These are phyloP conservation scores for Malus hybrid DNA, from an alignment of 331 rosid genomes.

Conservation along the genomic window DNA sequence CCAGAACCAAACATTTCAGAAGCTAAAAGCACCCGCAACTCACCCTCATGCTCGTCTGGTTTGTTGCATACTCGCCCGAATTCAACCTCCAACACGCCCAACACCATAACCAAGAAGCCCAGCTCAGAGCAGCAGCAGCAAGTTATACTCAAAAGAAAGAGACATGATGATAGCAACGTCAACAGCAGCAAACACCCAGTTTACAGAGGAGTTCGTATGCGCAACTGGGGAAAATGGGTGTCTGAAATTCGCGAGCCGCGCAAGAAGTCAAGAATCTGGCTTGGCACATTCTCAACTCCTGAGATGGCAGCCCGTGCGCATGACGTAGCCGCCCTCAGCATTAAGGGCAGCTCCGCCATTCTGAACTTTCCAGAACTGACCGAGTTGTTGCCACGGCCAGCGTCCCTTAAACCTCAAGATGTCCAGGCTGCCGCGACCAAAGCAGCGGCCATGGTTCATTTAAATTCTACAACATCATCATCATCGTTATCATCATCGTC, in stretches of 20 bases:
- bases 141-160: slow-evolving; percentile 12
- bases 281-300: slow-evolving; percentile 60
- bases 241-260: slow-evolving; percentile 84
- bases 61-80: not conserved
- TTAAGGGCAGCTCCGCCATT: slow-evolving; percentile 60
- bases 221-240: slow-evolving; percentile 92
- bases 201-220: slow-evolving; percentile 67
- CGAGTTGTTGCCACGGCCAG: slow-evolving; percentile 44
- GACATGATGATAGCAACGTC: not conserved
- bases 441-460: slow-evolving; percentile 64
- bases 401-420: slow-evolving; percentile 50
- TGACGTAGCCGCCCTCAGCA: slow-evolving; percentile 62
- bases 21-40: slow-evolving; percentile 16
- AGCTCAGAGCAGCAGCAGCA: slow-evolving; percentile 9
- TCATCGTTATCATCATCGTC: not conserved
- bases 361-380: slow-evolving; percentile 59
- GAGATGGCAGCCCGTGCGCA: slow-evolving; percentile 88
- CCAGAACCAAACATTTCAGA: slow-evolving; percentile 21
- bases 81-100: not conserved
- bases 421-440: slow-evolving; percentile 58
- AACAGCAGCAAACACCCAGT: slow-evolving; percentile 28
- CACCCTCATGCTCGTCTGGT: not conserved
- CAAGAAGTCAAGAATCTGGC: slow-evolving; percentile 85
- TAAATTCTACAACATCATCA: slow-evolving; percentile 4
- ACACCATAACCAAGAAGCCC: slow-evolving; percentile 6